A percentile compares a stretch with the other conserved stretches of the same genome.
Conservation (phyloP, 805 yeast species). For the Kurtzmaniella cleridarum region DNA sequence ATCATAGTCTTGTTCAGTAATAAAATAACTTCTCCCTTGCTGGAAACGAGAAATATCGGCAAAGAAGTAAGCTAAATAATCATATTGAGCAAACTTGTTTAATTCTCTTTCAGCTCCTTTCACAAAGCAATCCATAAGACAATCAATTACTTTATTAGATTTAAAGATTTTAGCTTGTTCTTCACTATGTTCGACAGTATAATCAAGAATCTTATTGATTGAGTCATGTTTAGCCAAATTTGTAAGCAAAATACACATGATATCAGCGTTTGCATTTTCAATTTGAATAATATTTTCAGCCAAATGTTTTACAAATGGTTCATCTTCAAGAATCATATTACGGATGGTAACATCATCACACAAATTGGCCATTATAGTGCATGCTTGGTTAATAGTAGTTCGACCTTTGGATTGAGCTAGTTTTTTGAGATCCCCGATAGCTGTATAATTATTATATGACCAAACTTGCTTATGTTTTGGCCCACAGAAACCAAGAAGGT, state of each 20-base stretch:
- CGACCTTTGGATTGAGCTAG: conserved; percentile 51
- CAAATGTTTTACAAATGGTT: conserved; percentile 45
- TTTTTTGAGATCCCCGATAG: conserved; percentile 66
- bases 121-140: conserved; percentile 84
- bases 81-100: conserved; percentile 69
- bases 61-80: conserved; percentile 81
- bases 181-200: conserved; percentile 24
- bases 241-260: conserved; percentile 77
- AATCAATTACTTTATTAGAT: conserved; percentile 60
- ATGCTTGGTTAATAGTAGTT: conserved; percentile 56
- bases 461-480: conserved; percentile 66
- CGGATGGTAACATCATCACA: conserved; percentile 69
- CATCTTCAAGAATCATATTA: conserved; percentile 60
- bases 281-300: conserved; percentile 47
- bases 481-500: conserved; percentile 74
- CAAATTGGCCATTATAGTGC: conserved; percentile 77
- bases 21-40: conserved; percentile 72
- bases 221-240: conserved; percentile 78
- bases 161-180: conserved; percentile 47
- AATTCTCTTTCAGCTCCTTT: conserved; percentile 71
- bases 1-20: conserved; percentile 68
- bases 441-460: conserved; percentile 60
- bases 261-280: conserved; percentile 65
- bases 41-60: conserved; percentile 81
- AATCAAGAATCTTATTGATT: conserved; percentile 47